Evolutionary conservation across 2,329 filamentous ascomycete species (phyloP), one percentile per base, ranked within the genome.

Genomic region (Blastomyces gilchristii): DNA sequence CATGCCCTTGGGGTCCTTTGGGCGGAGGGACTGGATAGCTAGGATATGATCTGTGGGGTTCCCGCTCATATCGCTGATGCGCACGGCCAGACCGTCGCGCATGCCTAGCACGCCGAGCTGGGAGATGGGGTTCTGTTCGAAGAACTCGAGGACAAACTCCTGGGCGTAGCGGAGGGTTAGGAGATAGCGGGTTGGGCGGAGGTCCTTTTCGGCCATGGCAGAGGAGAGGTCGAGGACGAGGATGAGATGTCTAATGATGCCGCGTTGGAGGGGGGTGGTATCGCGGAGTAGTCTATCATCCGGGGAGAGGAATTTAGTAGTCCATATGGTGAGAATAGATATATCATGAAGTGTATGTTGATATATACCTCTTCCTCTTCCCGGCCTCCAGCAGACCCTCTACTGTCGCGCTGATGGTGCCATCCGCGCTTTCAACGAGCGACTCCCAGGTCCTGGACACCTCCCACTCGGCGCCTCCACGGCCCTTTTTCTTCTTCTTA

Each of bases 41-140:
- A 87, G 85, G 63, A 97, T 84, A 74, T 97, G 94, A 65, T 95
- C 90, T 9, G 87, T 87, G 2, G 93, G 91, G 72, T 97, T 97
- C 11, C 94, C 94, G 62, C 89, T 88, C 80, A 97, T 87, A 71
- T 96, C 90, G 72, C 89, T 94, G 66, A 99, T 84, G 49, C 90
- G 82, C 31, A 95, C 81, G 1, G 92, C 92, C 18, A 97, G 81
- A 18, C 94, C 94, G 73, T 97, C 94, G 65, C 90, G 85, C 89
- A 97, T 96, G 60, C 90, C 93, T 49, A 99, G 81, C 39, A 99
- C 88, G 31, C 89, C 92, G 63, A 99, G 84, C 77, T 99, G 94
- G 11, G 91, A 96, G 68, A 99, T 97, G 12, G 94, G 94, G 71
- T 99, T 99, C 76, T 99, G 94, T 76, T 97, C 94, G 73, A 97